Evolutionary conservation across 2,329 filamentous ascomycete genomes (phyloP), one percentile per base, ranked within the genome.

Genomic region (Ceratocystis harringtonii): DNA sequence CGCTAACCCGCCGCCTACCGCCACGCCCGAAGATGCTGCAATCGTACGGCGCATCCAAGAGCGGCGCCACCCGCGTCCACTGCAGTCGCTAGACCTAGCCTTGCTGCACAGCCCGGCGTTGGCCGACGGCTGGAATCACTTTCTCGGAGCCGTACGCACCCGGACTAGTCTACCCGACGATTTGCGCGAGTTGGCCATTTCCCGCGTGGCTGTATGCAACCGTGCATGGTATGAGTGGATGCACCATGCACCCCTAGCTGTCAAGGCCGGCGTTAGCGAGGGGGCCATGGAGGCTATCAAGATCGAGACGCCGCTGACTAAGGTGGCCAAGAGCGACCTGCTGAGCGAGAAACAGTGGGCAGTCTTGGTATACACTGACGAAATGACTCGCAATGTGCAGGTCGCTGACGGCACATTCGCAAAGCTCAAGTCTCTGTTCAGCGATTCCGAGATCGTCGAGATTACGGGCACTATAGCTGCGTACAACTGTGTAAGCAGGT

Each of bases 401-500:
- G 89, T 95, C 5, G 74, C 77, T 12, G 86, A 94, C 61, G 81
- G 77, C 66, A 81, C 88, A 1, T 92, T 92, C 75, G 81, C 73
- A 36, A 75, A 76, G 69, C 69, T 95, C 69, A 86, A 80, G 75
- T 73, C 69, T 12, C 71, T 80, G 44, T 90, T 92, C 69, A 79
- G 72, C 28, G 87, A 92, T 68, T 79, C 81, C 71, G 87, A 92
- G 75, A 79, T 92, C 62, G 88, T 95, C 15, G 90, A 95, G 77
- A 81, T 94, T 68, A 92, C 88, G 57, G 84, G 87, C 41, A 92
- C 88, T 25, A 82, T 83, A 69, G 88, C 88, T 12, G 84, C 83
- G 65, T 95, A 95, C 73, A 95, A 95, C 73, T 92, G 88, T 72
- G 89, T 95, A 17, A 91, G 87, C 73, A 81, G 90, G 36, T 92